These are phyloP conservation scores for Albugo laibachii DNA, from an alignment of 352 stramenopile species.

Conservation along the genomic window DNA sequence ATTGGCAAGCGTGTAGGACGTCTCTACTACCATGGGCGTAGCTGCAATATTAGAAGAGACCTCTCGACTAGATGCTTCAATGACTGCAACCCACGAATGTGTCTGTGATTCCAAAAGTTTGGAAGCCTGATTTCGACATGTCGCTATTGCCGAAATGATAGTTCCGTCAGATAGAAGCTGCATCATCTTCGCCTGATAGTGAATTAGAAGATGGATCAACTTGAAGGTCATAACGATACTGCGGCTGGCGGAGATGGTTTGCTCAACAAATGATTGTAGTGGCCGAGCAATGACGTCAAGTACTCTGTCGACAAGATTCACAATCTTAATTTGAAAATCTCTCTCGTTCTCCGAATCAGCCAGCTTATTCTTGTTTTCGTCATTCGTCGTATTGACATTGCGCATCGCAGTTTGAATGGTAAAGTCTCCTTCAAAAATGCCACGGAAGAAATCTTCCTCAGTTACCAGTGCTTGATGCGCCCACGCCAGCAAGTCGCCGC, in stretches of 20 bases:
- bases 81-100: slow-evolving; percentile 19
- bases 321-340: no score
- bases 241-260: slow-evolving; percentile 29
- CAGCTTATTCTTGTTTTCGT: neutral
- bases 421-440: slow-evolving; percentile 47
- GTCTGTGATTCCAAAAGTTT: slow-evolving; percentile 37
- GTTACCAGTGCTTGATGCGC: slow-evolving; percentile 66
- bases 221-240: slow-evolving; percentile 40
- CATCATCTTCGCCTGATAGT: slow-evolving; percentile 41
- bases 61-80: slow-evolving; percentile 26
- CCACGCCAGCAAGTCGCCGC: slow-evolving; percentile 79
- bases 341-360: neutral
- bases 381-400: no score
- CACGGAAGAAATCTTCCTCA: slow-evolving; percentile 62
- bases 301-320: slow-evolving; percentile 21
- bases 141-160: slow-evolving; percentile 14
- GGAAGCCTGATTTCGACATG: slow-evolving; percentile 16
- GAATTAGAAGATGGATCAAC: slow-evolving; percentile 38
- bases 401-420: slow-evolving; percentile 9
- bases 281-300: slow-evolving; percentile 41
- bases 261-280: slow-evolving; percentile 41
- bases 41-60: slow-evolving; percentile 35
- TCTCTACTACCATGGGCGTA: slow-evolving; percentile 31
- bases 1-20: slow-evolving; percentile 26
- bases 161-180: slow-evolving; percentile 16